These are phyloP conservation scores for Cyclocybe cylindracea DNA, from an alignment of 768 basidiomycete species.

Conservation along the genomic window DNA sequence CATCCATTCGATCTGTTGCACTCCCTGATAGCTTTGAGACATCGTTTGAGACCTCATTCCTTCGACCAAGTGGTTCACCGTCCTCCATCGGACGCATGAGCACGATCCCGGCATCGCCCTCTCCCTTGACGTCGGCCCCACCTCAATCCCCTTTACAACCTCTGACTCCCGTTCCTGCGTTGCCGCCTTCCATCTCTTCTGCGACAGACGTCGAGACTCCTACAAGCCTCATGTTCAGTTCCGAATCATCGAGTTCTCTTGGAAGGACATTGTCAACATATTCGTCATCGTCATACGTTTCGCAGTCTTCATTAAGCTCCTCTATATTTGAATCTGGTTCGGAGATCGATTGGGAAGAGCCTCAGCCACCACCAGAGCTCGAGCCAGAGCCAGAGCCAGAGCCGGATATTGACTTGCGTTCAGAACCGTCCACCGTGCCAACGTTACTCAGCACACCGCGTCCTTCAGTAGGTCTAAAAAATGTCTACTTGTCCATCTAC, in stretches of 20 bases:
- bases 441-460: slow-evolving; percentile 53
- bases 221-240: slow-evolving; percentile 31
- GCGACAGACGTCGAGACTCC: slow-evolving; percentile 32
- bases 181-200: slow-evolving; percentile 32
- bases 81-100: slow-evolving; percentile 45
- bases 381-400: slow-evolving; percentile 9
- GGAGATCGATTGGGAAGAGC: slow-evolving; percentile 29
- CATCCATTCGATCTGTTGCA: slow-evolving; percentile 52
- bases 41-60: slow-evolving; percentile 75
- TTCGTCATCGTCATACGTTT: slow-evolving; percentile 37
- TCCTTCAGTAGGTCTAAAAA: slow-evolving; percentile 34
- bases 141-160: slow-evolving; percentile 34
- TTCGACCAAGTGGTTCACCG: slow-evolving; percentile 60
- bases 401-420: slow-evolving; percentile 18
- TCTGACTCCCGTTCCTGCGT: slow-evolving; percentile 38
- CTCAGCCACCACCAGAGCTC: slow-evolving; percentile 6
- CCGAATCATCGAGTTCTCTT: slow-evolving; percentile 33
- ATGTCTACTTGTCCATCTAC: not conserved
- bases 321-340: slow-evolving; percentile 37
- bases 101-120: slow-evolving; percentile 42
- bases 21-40: slow-evolving; percentile 62
- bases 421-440: slow-evolving; percentile 52
- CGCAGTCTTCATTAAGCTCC: slow-evolving; percentile 45
- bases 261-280: slow-evolving; percentile 38
- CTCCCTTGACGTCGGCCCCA: slow-evolving; percentile 28